Evolutionary conservation across 106 monocot species (phyloP), one percentile per base, ranked within the genome.

Genomic region (Triglochin maritima): DNA sequence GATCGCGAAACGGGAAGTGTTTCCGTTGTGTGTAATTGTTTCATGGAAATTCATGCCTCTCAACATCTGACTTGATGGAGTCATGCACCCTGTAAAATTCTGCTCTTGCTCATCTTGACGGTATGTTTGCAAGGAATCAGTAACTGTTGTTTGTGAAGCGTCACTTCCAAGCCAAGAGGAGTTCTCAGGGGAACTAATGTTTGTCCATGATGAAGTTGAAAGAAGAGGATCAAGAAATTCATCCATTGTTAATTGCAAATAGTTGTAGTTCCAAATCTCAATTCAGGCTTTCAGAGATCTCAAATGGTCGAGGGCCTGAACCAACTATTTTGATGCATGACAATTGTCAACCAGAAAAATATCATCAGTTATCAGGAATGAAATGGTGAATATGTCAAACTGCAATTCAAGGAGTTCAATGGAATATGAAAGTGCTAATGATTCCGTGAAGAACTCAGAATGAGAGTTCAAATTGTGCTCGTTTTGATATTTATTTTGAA

Each of bases 241-340:
- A 66, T 66, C 66, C 66, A 66, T 66, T 66, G 8, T 66, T 50
- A 29, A 29, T 29, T 29, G 29, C 29, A 29, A 29, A 29, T 29
- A 29, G 29, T 29, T 29, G 29, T 29, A 29, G 29, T 29, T 29
- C 29, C 29, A 29, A 29, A 29, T 29, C 29, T 29, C 29, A 29
- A 29, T 0, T 29, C 29, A 29, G 29, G 29, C 29, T 29, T 29
- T 29, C 29, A 29, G 29, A 29, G 29, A 29, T 29, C 29, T 29
- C 29, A 29, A 29, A 29, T 29, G 29, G 29, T 29, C 29, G 29
- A 29, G 29, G 29, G 0, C 29, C 29, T 29, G 29, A 29, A 29
- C 29, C 29, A 0, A 29, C 29, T 29, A 29, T 29, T 29, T 29
- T 29, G 29, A 29, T 29, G 29, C 29, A 29, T 29, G 29, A 29